Percentiles rank a stretch among this genome's conserved stretches.
Conservation (phyloP, 1,284 basidiomycete species). For the Cutaneotrichosporon daszewskae region DNA sequence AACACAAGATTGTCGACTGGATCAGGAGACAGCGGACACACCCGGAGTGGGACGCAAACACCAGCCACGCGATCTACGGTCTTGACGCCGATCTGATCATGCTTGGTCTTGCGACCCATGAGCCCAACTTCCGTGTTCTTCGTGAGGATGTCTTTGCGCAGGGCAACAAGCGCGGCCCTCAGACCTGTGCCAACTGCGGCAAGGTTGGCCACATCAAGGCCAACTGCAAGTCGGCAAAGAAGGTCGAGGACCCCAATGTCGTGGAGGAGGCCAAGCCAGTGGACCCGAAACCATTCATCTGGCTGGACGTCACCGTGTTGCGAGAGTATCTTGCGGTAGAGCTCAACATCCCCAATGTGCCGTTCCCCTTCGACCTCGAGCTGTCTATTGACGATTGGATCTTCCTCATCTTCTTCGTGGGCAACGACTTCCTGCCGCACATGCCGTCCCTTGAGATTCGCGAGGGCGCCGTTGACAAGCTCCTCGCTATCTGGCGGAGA, state of each 20-base stretch:
- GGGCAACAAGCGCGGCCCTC: slow-evolving; percentile 58
- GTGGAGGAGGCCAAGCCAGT: slow-evolving; percentile 59
- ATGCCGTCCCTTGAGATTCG: slow-evolving; percentile 96
- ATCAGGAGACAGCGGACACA: slow-evolving; percentile 86
- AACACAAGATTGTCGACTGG: slow-evolving; percentile 99
- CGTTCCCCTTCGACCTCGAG: slow-evolving; percentile 92
- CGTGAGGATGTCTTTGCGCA: slow-evolving; percentile 96
- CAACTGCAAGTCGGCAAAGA: slow-evolving; percentile 65
- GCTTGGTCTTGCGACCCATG: slow-evolving; percentile 95
- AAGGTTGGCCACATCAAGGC: slow-evolving; percentile 90
- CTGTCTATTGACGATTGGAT: slow-evolving; percentile 99
- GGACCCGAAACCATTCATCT: slow-evolving; percentile 97
- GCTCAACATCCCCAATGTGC: slow-evolving; percentile 68
- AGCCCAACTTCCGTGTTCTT: slow-evolving; percentile 93
- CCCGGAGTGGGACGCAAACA: slow-evolving; percentile 88
- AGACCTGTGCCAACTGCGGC: slow-evolving; percentile 80
- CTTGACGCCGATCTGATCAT: slow-evolving; percentile 99
- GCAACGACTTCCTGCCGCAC: slow-evolving; percentile 99
- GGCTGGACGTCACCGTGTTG: slow-evolving; percentile 90
- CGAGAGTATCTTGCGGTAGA: slow-evolving; percentile 98
- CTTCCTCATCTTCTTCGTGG: slow-evolving; percentile 98
- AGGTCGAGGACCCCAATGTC: slow-evolving; percentile 53
- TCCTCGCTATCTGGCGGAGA: slow-evolving; percentile 91
- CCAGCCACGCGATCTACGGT: slow-evolving; percentile 94
- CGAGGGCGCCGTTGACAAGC: slow-evolving; percentile 95